Percentiles rank a stretch among this genome's conserved stretches.
Conservation (phyloP, 495 filamentous ascomycete species). For the Niebla homalea region DNA sequence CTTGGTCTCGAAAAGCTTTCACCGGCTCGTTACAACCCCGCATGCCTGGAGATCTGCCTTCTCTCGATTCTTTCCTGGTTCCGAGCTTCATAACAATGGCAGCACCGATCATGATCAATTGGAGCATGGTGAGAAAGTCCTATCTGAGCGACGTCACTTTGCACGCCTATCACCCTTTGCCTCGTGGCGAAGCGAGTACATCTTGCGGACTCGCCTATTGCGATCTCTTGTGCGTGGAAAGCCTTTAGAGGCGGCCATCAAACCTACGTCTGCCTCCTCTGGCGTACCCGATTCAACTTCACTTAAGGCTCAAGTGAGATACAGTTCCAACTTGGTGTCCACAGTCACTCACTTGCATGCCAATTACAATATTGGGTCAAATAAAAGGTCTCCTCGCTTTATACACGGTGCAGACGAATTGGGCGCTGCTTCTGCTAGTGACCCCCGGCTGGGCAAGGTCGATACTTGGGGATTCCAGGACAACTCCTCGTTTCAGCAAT, state of each 20-base stretch:
- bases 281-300: constrained; percentile 36
- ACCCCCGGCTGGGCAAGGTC: constrained; percentile 62
- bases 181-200: constrained; percentile 89
- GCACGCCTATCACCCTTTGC: constrained; percentile 63
- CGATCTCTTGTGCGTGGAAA: constrained; percentile 69
- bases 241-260: constrained; percentile 43
- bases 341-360: constrained; percentile 66
- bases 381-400: constrained; percentile 59
- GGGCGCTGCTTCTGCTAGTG: constrained; percentile 58
- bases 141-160: constrained; percentile 60
- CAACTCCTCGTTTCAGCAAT: constrained; percentile 57
- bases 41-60: constrained; percentile 89
- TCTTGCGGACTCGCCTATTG: constrained; percentile 70
- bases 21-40: constrained; percentile 68
- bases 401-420: constrained; percentile 71
- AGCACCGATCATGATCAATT: constrained; percentile 14
- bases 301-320: constrained; percentile 54
- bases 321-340: constrained; percentile 64
- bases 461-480: constrained; percentile 75
- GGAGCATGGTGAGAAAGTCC: constrained; percentile 34
- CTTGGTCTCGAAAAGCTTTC: constrained; percentile 73
- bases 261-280: constrained; percentile 33
- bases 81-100: constrained; percentile 32
- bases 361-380: constrained; percentile 43
- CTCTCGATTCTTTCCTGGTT: constrained; percentile 72